Conservation (phyloP, 495 filamentous ascomycete genomes). For the Paragyromitra xinjiangensis region DNA sequence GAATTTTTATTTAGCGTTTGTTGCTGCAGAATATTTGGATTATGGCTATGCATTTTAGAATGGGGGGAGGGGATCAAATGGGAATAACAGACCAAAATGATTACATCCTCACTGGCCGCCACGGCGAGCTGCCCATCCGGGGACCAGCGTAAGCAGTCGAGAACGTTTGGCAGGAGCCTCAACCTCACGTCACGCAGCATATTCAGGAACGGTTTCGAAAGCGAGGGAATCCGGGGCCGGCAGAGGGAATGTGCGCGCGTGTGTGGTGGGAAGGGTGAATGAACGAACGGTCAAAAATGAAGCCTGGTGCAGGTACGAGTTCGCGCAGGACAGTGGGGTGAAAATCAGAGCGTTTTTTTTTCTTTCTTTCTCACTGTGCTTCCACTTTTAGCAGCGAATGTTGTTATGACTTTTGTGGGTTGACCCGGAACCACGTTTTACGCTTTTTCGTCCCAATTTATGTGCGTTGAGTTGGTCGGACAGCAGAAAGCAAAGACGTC, state of each 20-base stretch:
- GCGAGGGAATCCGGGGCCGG: constrained; percentile 38
- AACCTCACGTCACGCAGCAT: constrained; percentile 58
- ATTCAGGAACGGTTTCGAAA: constrained; percentile 52
- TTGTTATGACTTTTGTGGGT: constrained; percentile 12
- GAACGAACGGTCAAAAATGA: constrained; percentile 24
- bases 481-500: constrained; percentile 7
- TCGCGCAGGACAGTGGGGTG: constrained; percentile 25
- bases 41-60: constrained; percentile 33
- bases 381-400: constrained; percentile 36
- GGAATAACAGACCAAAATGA: constrained; percentile 61
- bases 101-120: constrained; percentile 67
- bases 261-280: constrained; percentile 25
- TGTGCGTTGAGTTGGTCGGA: constrained; percentile 35
- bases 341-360: constrained; percentile 16
- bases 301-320: constrained; percentile 43
- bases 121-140: constrained; percentile 70
- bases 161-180: constrained; percentile 59
- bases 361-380: not conserved
- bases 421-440: constrained; percentile 41
- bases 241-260: constrained; percentile 15
- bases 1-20: constrained; percentile 33
- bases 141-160: constrained; percentile 69
- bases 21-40: constrained; percentile 40
- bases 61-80: constrained; percentile 26
- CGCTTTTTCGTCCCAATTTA: constrained; percentile 37